Percentiles rank a stretch among this genome's conserved stretches.
These are phyloP conservation scores for Artomyces pyxidatus DNA, from an alignment of 768 basidiomycete genomes.

Conservation along the genomic window DNA sequence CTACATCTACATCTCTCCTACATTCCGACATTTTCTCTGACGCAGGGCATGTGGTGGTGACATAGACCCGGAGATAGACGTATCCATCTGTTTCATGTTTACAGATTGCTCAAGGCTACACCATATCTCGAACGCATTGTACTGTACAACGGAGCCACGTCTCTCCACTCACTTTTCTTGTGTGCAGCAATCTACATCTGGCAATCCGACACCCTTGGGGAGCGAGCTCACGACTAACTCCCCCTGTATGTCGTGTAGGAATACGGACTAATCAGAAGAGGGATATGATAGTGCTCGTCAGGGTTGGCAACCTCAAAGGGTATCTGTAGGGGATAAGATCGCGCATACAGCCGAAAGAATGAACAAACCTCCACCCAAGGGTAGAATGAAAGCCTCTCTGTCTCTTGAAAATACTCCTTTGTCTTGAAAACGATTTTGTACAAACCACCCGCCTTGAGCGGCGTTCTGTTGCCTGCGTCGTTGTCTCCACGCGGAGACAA, in stretches of 20 bases:
- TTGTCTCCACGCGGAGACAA: slow-evolving; percentile 46
- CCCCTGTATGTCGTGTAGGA: slow-evolving; percentile 91
- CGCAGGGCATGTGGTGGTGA: neutral
- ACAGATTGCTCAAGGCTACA: no score
- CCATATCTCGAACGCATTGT: neutral
- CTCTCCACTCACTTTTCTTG: neutral
- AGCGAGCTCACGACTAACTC: slow-evolving; percentile 36
- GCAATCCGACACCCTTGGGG: no score
- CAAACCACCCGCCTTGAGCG: slow-evolving; percentile 43
- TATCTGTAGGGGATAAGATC: no score
- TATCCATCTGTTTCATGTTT: no score
- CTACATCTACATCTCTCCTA: neutral
- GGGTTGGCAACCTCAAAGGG: slow-evolving; percentile 67
- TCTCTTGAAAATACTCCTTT: slow-evolving; percentile 68
- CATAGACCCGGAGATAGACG: neutral
- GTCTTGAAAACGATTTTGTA: slow-evolving; percentile 88
- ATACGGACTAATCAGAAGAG: slow-evolving; percentile 85
- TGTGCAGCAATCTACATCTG: neutral
- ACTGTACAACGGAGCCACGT: neutral
- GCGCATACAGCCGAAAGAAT: neutral
- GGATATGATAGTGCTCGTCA: slow-evolving; percentile 83
- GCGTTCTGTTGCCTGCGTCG: slow-evolving; percentile 34
- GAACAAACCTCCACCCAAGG: slow-evolving; percentile 78
- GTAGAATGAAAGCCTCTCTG: slow-evolving; percentile 67
- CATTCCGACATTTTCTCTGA: neutral